Percentiles rank a stretch among this genome's conserved stretches.
Evolutionary conservation across 2,329 filamentous ascomycete species (phyloP).

Genomic region (Ascochyta rabiei): DNA sequence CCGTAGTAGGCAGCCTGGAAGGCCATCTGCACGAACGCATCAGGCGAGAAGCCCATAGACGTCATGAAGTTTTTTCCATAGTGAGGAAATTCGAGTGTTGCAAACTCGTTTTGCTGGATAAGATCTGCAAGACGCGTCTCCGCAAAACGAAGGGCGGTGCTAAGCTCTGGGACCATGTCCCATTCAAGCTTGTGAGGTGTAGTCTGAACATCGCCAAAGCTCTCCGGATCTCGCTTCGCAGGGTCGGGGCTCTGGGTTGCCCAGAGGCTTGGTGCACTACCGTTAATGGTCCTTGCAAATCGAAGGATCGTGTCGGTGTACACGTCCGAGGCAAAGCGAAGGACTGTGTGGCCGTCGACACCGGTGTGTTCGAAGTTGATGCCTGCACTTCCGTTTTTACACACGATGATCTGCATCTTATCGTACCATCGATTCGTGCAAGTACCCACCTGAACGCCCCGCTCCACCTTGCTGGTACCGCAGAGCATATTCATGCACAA

Average conservation of each 20-base stretch:
- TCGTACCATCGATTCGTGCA: conserved; percentile 99
- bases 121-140: conserved; percentile 93
- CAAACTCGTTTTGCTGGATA: conserved; percentile 95
- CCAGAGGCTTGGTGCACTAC: conserved; percentile 90
- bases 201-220: conserved; percentile 90
- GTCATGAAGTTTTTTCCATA: conserved; percentile 99
- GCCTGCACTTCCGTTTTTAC: conserved; percentile 96
- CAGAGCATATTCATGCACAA: conserved; percentile 99
- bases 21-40: conserved; percentile 98
- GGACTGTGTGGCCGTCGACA: conserved; percentile 94
- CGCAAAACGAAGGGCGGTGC: conserved; percentile 89
- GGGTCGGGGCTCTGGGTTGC: conserved; percentile 89
- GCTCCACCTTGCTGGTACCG: conserved; percentile 88
- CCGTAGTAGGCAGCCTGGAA: conserved; percentile 99
- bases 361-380: conserved; percentile 99
- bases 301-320: conserved; percentile 98
- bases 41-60: conserved; percentile 93
- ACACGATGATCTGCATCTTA: conserved; percentile 98
- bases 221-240: conserved; percentile 85
- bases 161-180: conserved; percentile 93
- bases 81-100: conserved; percentile 83
- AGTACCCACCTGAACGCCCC: conserved; percentile 93
- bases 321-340: conserved; percentile 93
- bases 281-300: conserved; percentile 94
- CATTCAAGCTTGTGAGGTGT: conserved; percentile 96